Base-by-base conservation (phyloP, 2,329 filamentous ascomycete genomes). In the Kalaharituber pfeilii region DNA sequence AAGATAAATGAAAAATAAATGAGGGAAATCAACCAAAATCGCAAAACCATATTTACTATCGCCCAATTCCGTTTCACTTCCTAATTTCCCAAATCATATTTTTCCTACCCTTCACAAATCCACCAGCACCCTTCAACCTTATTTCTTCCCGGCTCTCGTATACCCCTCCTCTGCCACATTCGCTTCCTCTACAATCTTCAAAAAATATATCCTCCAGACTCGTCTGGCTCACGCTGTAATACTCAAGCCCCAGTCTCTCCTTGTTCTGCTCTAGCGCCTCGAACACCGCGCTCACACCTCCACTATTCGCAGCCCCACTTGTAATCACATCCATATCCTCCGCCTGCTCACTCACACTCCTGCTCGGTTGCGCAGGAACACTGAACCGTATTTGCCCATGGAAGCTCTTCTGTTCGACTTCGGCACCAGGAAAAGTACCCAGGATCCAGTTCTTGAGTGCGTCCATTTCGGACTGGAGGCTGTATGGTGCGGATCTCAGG, bases 171-270 rank as follows among this genome's bases (percentile, higher is more conserved):
- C 86, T 60, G 80, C 73, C 5, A 89, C 76, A 66, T 87, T 80
- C 66, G 93, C 83, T 67, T 80, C 77, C 1, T 81, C 81, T 0
- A 94, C 86, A 65, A 95, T 91, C 25, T 76, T 76, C 66, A 95
- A 68, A 68, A n/a, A 95, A 95, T 0, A 95, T 87, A 68, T 94
- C 85, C 65, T 95, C 88, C 42, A 95, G 70, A 15, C 86, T 93
- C 29, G 86, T 91, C 24, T 86, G 85, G 55, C 79, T 84, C 60
- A 94, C 86, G 50, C 82, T 86, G 68, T 89, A 95, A 67, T 93
- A 86, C 66, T 86, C 82, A 49, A 94, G 75, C 0, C 84, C 84
- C 26, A 94, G 67, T 3, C 69, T 67, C 20, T 78, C 71, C 63
- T 81, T 84, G 58, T 81, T 73, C 61, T 79, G 77, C 68, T 95